Evolutionary conservation across 768 basidiomycete species (phyloP), one percentile per base, ranked within the genome.

Genomic region (Asterophora lycoperdoides): DNA sequence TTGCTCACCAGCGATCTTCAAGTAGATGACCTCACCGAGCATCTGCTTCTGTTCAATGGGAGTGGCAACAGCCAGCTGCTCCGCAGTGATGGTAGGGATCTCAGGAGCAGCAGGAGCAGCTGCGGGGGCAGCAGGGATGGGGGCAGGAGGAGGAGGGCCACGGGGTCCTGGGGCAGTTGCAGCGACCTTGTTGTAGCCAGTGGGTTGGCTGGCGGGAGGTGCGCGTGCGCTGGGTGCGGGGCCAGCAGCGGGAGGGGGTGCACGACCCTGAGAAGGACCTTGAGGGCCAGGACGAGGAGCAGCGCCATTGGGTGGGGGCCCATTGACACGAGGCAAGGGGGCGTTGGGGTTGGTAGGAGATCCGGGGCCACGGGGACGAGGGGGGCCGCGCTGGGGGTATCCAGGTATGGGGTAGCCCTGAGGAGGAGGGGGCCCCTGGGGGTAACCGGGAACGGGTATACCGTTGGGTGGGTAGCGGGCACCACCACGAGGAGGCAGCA

Each of bases 1-100:
- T 60, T 98, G 85, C 47, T 84, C 65, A 29, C 86, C 90, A 32
- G 75, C 79, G 54, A 97, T 94, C 65, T 81, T 85, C 79, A 94
- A 86, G 73, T 97, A 97, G 57, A 97, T 81, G 38, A 89, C 83
- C 71, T 99, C 95, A 57, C 95, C 96, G 39, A 99, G 78, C 88
- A 97, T 93, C 70, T 99, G 96, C 77, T 99, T 99, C 80, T 97
- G 93, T 68, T 98, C 95, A 61, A 83, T 76, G 17, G 89, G 72
- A 37, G 80, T 81, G 49, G 89, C 78, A 43, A 71, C 69, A 20
- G 84, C 71, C 40, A 76, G 73, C n/a, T 77, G 77, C 49, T 76
- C 63, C 44, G 78, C 61, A 29, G 71, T 75, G 54, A 81, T 60
- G 9, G 63, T 63, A 14, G 78, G 68, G 38, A 70, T 66, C 23